A percentile compares a stretch with the other conserved stretches of the same genome.
phyloP scores from a whole-genome alignment of 352 stramenopile genomes.

The Globisporangium cederbergense region DNA sequence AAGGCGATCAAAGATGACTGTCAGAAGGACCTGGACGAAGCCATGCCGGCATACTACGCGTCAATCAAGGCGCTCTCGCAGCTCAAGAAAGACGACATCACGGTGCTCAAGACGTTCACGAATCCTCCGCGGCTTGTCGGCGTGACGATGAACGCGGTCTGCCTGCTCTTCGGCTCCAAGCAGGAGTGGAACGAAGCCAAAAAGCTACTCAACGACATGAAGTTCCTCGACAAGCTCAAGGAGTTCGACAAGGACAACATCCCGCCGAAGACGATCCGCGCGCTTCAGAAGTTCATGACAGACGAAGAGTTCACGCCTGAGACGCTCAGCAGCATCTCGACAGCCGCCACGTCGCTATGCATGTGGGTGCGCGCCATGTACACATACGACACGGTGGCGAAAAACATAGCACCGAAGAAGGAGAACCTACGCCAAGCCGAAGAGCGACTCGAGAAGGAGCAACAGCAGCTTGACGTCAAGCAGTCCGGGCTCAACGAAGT shows the following conservation, averaged over 20 bases:
- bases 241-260: constrained; percentile 90
- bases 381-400: constrained; percentile 92
- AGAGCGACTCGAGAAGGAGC: constrained; percentile 81
- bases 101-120: constrained; percentile 90
- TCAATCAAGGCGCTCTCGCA: constrained; percentile 89
- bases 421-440: constrained; percentile 87
- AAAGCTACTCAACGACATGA: constrained; percentile 90
- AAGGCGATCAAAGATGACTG: constrained; percentile 94
- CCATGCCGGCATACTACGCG: constrained; percentile 90
- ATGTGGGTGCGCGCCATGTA: constrained; percentile 95
- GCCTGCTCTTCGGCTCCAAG: constrained; percentile 84
- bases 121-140: constrained; percentile 87
- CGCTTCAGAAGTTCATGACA: constrained; percentile 87
- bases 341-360: constrained; percentile 88
- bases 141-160: constrained; percentile 92
- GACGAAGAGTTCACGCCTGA: constrained; percentile 91
- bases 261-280: constrained; percentile 83
- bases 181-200: constrained; percentile 92
- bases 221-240: constrained; percentile 88
- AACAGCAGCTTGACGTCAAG: constrained; percentile 85
- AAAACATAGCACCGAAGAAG: constrained; percentile 93
- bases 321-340: constrained; percentile 87
- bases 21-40: constrained; percentile 90
- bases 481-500: constrained; percentile 80
- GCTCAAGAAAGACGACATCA: constrained; percentile 92